Conservation (phyloP, 2,329 filamentous ascomycete species). For the Ilyonectria destructans region DNA sequence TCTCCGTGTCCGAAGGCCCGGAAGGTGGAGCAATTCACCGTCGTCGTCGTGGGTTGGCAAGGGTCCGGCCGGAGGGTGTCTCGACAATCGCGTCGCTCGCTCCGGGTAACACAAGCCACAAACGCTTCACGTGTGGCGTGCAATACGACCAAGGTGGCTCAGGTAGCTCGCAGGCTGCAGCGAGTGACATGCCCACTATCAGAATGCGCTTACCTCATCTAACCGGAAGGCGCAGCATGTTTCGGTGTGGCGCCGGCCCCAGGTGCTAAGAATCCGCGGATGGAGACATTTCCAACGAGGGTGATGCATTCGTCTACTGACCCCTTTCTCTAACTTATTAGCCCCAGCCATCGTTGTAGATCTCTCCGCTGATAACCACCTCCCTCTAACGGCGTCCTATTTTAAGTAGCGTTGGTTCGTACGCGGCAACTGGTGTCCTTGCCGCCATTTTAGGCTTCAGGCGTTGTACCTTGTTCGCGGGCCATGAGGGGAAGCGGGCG, state of each 20-base stretch:
- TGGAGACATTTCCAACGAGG: slow-evolving; percentile 26
- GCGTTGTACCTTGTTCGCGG: not conserved
- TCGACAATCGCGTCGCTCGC: not conserved
- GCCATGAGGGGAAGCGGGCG: slow-evolving; percentile 4
- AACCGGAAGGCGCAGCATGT: slow-evolving; percentile 27
- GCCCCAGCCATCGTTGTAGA: not conserved
- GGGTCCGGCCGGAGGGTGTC: slow-evolving; percentile 1
- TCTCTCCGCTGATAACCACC: not conserved
- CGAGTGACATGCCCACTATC: not conserved
- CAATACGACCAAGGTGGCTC: slow-evolving; percentile 28
- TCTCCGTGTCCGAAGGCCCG: slow-evolving; percentile 9
- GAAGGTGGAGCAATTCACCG: slow-evolving; percentile 2
- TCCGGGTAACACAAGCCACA: not conserved
- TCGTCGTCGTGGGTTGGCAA: not conserved
- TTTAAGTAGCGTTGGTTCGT: slow-evolving; percentile 5
- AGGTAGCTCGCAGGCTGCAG: not conserved
- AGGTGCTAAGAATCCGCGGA: slow-evolving; percentile 22
- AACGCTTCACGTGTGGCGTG: not conserved
- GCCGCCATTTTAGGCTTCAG: slow-evolving; percentile 11
- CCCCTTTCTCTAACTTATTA: slow-evolving; percentile 13
- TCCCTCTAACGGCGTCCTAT: not conserved
- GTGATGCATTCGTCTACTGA: slow-evolving; percentile 21
- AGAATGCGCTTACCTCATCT: slow-evolving; percentile 10
- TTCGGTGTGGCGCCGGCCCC: slow-evolving; percentile 36
- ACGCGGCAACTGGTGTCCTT: slow-evolving; percentile 1